Evolutionary conservation across 176 grass and related monocot species (phyloP), one percentile per base, ranked within the genome.

Genomic region (Rhynchospora breviuscula): DNA sequence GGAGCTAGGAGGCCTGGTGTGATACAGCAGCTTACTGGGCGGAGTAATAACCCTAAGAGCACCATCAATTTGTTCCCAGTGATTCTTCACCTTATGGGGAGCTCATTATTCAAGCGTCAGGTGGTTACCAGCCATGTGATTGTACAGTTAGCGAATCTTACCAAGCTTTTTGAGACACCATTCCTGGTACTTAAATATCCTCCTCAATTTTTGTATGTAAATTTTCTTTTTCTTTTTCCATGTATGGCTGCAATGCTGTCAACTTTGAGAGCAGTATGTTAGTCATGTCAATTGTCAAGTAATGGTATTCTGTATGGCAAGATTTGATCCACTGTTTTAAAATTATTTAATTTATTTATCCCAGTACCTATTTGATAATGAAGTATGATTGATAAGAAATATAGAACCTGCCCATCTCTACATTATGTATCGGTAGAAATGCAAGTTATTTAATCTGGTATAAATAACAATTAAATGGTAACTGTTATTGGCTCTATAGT

Each of bases 1-100:
- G 85, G 85, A 82, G 93, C 92, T 78, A 99, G 93, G 86, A 93
- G 96, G 35, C 94, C 94, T 91, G 92, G 92, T 78, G 85, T 22
- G 67, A 79, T 88, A 81, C 84, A 85, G 69, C 88, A 89, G 46
- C 85, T 99, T 45, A 81, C 90, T 66, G 92, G 89, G 63, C 84
- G 93, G 31, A 67, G 82, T 87, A 92, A 93, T 88, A 82, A 82
- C 43, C 89, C 91, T 81, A 99, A 93, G 75, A 90, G 86, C 85
- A 93, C 86, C 61, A 87, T 91, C 65, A 89, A 99, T 90, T 65
- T 95, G 85, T 95, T 99, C 74, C 96, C 93, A 49, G 88, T 99
- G 47, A 91, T 99, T 49, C 88, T 99, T 88, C 96, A 99, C 88
- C 89, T 99, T 89, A 91, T 99, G 83, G 91, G 96, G 59, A 99